Conservation (phyloP, 352 stramenopile species). For the Phytophthora fragariae region DNA sequence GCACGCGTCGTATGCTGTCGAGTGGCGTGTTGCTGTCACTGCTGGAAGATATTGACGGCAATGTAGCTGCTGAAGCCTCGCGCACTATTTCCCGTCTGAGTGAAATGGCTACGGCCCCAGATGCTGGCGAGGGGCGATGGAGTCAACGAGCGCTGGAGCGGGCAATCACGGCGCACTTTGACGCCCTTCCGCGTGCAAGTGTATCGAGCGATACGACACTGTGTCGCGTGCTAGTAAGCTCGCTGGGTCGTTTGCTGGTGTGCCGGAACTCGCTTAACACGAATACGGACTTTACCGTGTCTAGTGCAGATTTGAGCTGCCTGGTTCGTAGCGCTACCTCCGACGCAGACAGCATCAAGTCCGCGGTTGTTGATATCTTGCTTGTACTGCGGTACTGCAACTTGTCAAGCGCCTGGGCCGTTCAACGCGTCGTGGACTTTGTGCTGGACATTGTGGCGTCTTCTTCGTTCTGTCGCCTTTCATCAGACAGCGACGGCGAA, state of each 20-base stretch:
- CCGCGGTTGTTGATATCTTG: slow-evolving; percentile 24
- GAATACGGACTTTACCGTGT: slow-evolving; percentile 33
- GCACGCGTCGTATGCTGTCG: slow-evolving; percentile 66
- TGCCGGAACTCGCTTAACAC: slow-evolving; percentile 30
- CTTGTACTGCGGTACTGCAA: slow-evolving; percentile 42
- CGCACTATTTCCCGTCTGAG: slow-evolving; percentile 50
- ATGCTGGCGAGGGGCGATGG: slow-evolving; percentile 29
- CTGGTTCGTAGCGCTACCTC: slow-evolving; percentile 30
- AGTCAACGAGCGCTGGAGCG: slow-evolving; percentile 51
- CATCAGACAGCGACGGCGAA: background rate
- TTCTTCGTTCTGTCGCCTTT: slow-evolving; percentile 12
- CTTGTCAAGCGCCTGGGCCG: slow-evolving; percentile 42
- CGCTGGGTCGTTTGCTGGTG: slow-evolving; percentile 38
- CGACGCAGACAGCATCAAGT: slow-evolving; percentile 7
- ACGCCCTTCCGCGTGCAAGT: slow-evolving; percentile 44
- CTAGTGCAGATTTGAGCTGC: slow-evolving; percentile 37
- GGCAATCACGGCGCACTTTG: slow-evolving; percentile 57
- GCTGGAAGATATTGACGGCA: slow-evolving; percentile 54
- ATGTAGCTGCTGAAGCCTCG: slow-evolving; percentile 60
- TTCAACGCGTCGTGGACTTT: slow-evolving; percentile 44
- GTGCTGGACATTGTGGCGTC: slow-evolving; percentile 27
- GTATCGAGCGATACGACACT: slow-evolving; percentile 5
- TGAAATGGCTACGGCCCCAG: slow-evolving; percentile 26
- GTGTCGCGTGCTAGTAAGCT: slow-evolving; percentile 34
- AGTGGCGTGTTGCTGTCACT: slow-evolving; percentile 68